Conservation (phyloP, 306 rosid species). For the Alnus rubra region DNA sequence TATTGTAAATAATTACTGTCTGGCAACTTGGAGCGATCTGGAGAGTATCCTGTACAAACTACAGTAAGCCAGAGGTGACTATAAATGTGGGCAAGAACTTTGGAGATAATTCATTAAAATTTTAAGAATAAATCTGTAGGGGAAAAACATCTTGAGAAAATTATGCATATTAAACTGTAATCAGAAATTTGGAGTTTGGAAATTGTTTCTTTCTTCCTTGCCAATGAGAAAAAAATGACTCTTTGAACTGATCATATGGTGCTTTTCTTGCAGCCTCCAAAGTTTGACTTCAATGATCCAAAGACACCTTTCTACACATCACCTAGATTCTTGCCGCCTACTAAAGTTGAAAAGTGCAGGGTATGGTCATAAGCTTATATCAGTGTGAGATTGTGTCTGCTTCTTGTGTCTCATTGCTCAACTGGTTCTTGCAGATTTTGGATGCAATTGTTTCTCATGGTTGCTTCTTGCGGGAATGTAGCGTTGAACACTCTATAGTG, state of each 20-base stretch:
- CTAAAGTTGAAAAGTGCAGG: conserved; percentile 96
- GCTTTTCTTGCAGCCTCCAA: conserved; percentile 62
- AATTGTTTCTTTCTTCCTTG: neutral
- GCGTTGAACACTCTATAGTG: conserved; percentile 83
- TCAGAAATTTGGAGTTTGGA: neutral
- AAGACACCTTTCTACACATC: conserved; percentile 97
- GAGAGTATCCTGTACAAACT: neutral
- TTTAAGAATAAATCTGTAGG: neutral
- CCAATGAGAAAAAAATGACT: conserved; percentile 2
- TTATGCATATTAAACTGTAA: neutral
- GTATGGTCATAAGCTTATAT: conserved; percentile 45
- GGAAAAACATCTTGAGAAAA: neutral
- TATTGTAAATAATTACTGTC: neutral
- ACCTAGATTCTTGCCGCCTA: conserved; percentile 95
- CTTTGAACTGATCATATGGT: conserved; percentile 24
- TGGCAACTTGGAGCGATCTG: neutral
- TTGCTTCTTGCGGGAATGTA: conserved; percentile 89
- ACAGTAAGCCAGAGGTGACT: neutral
- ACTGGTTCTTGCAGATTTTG: conserved; percentile 56
- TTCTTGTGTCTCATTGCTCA: conserved; percentile 23
- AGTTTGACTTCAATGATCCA: conserved; percentile 86
- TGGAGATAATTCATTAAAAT: neutral
- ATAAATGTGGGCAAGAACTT: neutral
- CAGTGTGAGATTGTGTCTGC: conserved; percentile 5
- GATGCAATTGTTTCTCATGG: conserved; percentile 95